Evolutionary conservation across 202 grass and related monocot genomes (phyloP).

Genomic region (Dendrocalamus latiflorus): DNA sequence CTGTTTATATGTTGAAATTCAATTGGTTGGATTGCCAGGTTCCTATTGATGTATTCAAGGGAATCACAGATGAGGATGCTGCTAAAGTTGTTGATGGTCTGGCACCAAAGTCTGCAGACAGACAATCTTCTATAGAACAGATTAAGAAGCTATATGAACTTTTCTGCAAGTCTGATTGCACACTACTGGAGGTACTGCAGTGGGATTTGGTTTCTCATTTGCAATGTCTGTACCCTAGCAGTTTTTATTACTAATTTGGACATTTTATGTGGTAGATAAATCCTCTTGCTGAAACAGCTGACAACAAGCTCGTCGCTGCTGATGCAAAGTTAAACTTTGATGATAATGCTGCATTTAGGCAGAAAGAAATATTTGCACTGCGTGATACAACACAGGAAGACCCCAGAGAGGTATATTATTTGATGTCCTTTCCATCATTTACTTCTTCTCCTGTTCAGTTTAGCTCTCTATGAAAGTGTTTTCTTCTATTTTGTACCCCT

Average conservation of each 20-base stretch:
- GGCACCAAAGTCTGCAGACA: conserved; percentile 70
- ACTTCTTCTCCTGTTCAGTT: background rate
- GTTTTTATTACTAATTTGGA: conserved; percentile 23
- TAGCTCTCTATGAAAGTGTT: background rate
- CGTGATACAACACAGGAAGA: conserved; percentile 96
- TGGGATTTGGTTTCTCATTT: conserved; percentile 7
- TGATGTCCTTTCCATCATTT: background rate
- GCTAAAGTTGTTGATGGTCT: conserved; percentile 98
- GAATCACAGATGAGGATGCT: conserved; percentile 94
- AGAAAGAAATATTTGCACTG: conserved; percentile 89
- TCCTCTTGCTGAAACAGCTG: conserved; percentile 95
- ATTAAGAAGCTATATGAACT: conserved; percentile 94
- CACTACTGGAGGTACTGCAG: conserved; percentile 73
- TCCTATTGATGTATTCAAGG: conserved; percentile 94
- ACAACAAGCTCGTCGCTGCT: conserved; percentile 88
- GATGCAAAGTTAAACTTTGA: conserved; percentile 99
- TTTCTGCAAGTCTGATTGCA: conserved; percentile 80
- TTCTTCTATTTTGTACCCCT: background rate
- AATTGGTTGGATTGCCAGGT: conserved; percentile 54
- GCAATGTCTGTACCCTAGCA: background rate
- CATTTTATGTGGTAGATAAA: conserved; percentile 74
- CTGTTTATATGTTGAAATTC: conserved; percentile 18
- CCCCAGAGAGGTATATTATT: conserved; percentile 68
- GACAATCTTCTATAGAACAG: conserved; percentile 85
- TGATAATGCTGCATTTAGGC: conserved; percentile 95